Evolutionary conservation across 2,329 filamentous ascomycete species (phyloP).

Genomic region (Verticillium nonalfalfae): DNA sequence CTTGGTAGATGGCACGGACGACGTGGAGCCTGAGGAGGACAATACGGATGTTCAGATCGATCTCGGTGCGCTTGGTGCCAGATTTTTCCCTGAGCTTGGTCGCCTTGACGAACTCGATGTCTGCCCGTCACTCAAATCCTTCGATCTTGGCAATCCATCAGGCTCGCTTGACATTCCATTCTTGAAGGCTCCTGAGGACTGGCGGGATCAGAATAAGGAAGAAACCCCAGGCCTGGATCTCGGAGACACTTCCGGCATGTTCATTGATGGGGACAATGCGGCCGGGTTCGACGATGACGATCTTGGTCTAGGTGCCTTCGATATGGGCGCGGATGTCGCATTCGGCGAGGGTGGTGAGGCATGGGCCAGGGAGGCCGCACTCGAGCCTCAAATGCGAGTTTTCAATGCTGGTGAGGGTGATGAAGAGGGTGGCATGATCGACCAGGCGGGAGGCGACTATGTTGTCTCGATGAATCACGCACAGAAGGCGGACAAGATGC

Average conservation of each 20-base stretch:
- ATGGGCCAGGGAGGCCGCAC: slow-evolving; percentile 85
- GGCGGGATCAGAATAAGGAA: slow-evolving; percentile 64
- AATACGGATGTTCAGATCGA: slow-evolving; percentile 63
- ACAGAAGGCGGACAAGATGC: slow-evolving; percentile 58
- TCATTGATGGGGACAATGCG: slow-evolving; percentile 81
- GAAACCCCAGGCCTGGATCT: slow-evolving; percentile 34
- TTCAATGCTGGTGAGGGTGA: slow-evolving; percentile 57
- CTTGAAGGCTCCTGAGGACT: slow-evolving; percentile 81
- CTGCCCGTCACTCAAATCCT: slow-evolving; percentile 89
- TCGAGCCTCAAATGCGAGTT: slow-evolving; percentile 80
- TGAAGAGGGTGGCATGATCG: slow-evolving; percentile 52
- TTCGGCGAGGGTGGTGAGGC: slow-evolving; percentile 96
- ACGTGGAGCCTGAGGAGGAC: slow-evolving; percentile 30
- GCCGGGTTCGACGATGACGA: slow-evolving; percentile 67
- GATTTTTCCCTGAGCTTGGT: slow-evolving; percentile 80
- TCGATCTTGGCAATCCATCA: slow-evolving; percentile 82
- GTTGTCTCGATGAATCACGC: slow-evolving; percentile 70
- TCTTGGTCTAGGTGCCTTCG: slow-evolving; percentile 64
- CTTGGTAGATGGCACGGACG: slow-evolving; percentile 4
- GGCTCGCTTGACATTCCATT: slow-evolving; percentile 87
- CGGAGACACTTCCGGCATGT: slow-evolving; percentile 69
- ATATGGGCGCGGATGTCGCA: slow-evolving; percentile 64
- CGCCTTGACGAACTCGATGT: slow-evolving; percentile 81
- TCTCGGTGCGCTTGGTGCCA: slow-evolving; percentile 63
- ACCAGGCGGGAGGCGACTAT: slow-evolving; percentile 65